Evolutionary conservation across 495 filamentous ascomycete genomes (phyloP).

Genomic region (Hypomontagnella submonticulosa): DNA sequence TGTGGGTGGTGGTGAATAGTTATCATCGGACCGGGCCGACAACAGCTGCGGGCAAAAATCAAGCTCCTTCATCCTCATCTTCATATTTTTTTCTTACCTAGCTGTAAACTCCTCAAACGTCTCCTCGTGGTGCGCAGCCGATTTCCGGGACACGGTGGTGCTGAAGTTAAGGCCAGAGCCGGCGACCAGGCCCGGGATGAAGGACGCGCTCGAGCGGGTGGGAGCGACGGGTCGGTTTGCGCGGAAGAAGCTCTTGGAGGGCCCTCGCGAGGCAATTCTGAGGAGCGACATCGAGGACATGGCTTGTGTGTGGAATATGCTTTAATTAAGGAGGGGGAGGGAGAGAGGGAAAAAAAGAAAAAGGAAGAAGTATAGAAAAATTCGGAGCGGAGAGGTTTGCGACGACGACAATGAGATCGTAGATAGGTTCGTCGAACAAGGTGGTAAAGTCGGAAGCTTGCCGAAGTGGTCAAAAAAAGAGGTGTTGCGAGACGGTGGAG

Average conservation of each 20-base stretch:
- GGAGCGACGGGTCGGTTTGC: conserved; percentile 69
- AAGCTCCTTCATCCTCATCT: too few relatives aligned
- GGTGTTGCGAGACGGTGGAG: conserved; percentile 15
- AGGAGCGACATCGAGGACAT: conserved; percentile 78
- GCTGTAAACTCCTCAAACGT: conserved; percentile 99
- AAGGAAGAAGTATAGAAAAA: conserved; percentile 27
- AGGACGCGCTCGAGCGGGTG: conserved; percentile 61
- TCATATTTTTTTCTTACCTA: too few relatives aligned
- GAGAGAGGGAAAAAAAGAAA: conserved; percentile 14
- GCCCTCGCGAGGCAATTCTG: conserved; percentile 75
- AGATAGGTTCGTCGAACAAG: too few relatives aligned
- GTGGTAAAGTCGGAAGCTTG: too few relatives aligned
- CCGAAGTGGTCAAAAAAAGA: conserved; percentile 1
- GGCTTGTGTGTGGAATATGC: conserved; percentile 2
- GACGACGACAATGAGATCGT: conserved; percentile 2
- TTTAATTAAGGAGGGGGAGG: conserved; percentile 6
- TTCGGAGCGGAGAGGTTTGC: conserved; percentile 23
- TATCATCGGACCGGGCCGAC: background rate
- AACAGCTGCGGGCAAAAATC: conserved; percentile 8
- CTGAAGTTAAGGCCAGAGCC: conserved; percentile 71
- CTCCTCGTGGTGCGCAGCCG: conserved; percentile 79
- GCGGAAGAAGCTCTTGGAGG: conserved; percentile 71
- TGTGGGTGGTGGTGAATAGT: background rate
- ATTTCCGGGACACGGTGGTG: conserved; percentile 65
- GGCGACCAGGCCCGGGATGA: conserved; percentile 52